phyloP scores from a whole-genome alignment of 495 filamentous ascomycete species.

The Chaetomium tenue region DNA sequence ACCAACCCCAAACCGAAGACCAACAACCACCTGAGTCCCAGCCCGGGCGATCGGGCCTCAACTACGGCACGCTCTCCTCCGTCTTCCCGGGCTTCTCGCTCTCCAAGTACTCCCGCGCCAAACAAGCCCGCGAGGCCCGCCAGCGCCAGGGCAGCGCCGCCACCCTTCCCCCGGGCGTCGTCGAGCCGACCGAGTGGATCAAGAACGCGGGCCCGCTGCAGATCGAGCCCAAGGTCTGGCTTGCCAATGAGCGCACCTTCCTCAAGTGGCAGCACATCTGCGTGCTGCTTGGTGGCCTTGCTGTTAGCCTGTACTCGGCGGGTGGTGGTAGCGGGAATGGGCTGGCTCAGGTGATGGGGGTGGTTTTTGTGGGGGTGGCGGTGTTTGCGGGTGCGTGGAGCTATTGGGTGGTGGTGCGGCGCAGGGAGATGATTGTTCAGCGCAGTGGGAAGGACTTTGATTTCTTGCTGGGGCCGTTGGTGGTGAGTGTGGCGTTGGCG shows the following conservation, averaged over 20 bases:
- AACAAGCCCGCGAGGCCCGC: conserved; percentile 32
- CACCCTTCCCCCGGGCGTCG: conserved; percentile 77
- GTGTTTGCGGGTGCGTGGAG: conserved; percentile 84
- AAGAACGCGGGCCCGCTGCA: conserved; percentile 88
- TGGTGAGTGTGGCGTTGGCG: conserved; percentile 76
- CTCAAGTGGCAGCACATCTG: conserved; percentile 96
- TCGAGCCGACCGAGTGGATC: conserved; percentile 76
- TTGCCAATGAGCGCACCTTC: conserved; percentile 96
- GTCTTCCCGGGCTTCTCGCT: conserved; percentile 72
- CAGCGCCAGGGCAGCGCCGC: conserved; percentile 1
- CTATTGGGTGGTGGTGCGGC: conserved; percentile 72
- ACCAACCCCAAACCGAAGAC: not conserved
- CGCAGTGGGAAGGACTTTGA: conserved; percentile 92
- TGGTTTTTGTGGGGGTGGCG: conserved; percentile 79
- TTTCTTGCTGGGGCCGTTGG: conserved; percentile 75
- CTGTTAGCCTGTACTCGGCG: conserved; percentile 83
- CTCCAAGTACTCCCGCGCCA: conserved; percentile 64
- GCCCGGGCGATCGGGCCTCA: conserved; percentile 9
- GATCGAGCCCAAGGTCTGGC: conserved; percentile 97
- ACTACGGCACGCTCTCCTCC: conserved; percentile 54
- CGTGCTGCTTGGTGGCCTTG: conserved; percentile 76
- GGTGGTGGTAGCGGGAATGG: conserved; percentile 57
- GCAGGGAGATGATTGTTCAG: conserved; percentile 73
- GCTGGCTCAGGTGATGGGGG: conserved; percentile 69
- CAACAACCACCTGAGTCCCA: conserved; percentile 1